Evolutionary conservation across 345 rosid species (phyloP).

Genomic region (Streptanthus diversifolius): DNA sequence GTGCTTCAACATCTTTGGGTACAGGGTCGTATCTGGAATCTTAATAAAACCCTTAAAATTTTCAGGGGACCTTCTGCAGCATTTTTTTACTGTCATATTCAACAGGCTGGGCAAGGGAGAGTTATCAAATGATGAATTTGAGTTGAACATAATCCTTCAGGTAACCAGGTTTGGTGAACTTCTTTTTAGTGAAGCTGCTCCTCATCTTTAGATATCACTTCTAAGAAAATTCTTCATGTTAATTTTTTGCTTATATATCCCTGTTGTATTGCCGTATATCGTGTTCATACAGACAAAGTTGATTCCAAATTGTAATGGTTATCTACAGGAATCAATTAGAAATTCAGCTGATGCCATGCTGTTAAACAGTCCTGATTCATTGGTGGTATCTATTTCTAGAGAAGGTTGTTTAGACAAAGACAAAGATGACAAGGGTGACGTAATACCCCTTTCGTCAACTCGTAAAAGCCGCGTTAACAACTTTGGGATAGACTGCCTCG

Average conservation of each 20-base stretch:
- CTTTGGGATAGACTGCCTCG: conserved; percentile 78
- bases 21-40: conserved; percentile 4
- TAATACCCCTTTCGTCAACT: conserved; percentile 42
- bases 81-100: conserved; percentile 77
- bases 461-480: conserved; percentile 43
- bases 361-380: conserved; percentile 76
- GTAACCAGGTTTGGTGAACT: conserved; percentile 36
- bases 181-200: not conserved
- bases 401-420: conserved; percentile 49
- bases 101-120: conserved; percentile 84
- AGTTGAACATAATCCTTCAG: conserved; percentile 86
- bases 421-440: conserved; percentile 53
- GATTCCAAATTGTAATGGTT: conserved; percentile 11
- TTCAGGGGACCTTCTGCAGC: conserved; percentile 93
- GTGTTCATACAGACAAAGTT: not conserved
- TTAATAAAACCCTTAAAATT: conserved; percentile 13
- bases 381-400: conserved; percentile 66
- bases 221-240: not conserved
- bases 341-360: conserved; percentile 88
- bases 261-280: conserved; percentile 1
- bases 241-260: not conserved
- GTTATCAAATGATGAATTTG: conserved; percentile 90
- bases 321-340: conserved; percentile 81
- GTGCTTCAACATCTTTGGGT: conserved; percentile 20
- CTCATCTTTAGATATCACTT: not conserved